These are phyloP conservation scores for Pelargonium exstipulatum DNA, from an alignment of 441 rosid genomes.

Conservation along the genomic window DNA sequence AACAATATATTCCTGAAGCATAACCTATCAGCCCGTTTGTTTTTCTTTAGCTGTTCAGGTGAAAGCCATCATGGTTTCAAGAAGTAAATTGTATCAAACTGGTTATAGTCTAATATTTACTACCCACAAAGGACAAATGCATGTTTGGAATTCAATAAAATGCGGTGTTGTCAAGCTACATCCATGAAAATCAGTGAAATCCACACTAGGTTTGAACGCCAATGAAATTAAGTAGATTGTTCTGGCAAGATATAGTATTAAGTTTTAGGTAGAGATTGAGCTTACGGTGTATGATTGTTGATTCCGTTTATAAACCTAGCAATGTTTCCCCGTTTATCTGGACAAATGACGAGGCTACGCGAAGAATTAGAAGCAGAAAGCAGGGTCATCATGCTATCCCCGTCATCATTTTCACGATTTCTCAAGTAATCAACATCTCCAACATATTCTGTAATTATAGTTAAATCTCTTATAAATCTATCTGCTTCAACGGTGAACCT, in stretches of 20 bases:
- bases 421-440: conserved; percentile 76
- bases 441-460: conserved; percentile 62
- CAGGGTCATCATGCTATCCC: conserved; percentile 72
- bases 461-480: conserved; percentile 48
- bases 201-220: neutral
- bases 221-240: neutral
- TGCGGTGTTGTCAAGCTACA: neutral
- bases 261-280: conserved; percentile 9
- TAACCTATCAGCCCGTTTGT: too few species aligned
- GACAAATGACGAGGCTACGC: conserved; percentile 56
- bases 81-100: neutral
- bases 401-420: conserved; percentile 51
- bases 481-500: conserved; percentile 72
- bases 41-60: too few species aligned
- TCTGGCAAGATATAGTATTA: neutral
- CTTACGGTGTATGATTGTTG: conserved; percentile 63
- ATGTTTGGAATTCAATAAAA: neutral
- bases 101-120: neutral
- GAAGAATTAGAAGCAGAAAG: conserved; percentile 42
- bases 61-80: too few species aligned
- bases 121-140: neutral
- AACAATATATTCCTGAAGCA: neutral
- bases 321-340: conserved; percentile 48
- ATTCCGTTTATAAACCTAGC: conserved; percentile 66
- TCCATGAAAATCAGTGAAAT: neutral